Conservation (phyloP, 768 basidiomycete species). For the Pulveroboletus sp. region DNA sequence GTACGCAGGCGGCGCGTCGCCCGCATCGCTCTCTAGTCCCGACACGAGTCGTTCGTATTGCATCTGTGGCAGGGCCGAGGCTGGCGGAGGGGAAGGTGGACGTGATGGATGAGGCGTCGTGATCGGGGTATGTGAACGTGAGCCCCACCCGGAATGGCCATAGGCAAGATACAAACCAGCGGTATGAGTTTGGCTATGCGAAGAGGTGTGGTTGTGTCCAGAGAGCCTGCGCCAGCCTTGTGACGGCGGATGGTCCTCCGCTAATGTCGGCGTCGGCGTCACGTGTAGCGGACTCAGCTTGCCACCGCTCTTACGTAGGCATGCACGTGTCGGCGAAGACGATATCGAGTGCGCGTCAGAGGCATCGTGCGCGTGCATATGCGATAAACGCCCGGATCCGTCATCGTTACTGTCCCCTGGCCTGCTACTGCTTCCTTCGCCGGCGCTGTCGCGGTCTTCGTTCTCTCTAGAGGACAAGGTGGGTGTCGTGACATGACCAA, state of each 20-base stretch:
- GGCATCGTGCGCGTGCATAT: too few relatives aligned
- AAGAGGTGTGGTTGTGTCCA: not conserved
- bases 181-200: not conserved
- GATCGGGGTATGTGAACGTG: not conserved
- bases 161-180: not conserved
- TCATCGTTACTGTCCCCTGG: too few relatives aligned
- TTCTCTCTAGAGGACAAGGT: slow-evolving; percentile 30
- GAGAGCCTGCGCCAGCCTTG: not conserved
- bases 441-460: not conserved
- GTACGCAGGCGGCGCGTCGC: slow-evolving; percentile 75
- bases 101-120: slow-evolving; percentile 9
- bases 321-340: not conserved
- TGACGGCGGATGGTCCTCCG: not conserved
- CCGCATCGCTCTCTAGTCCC: slow-evolving; percentile 78
- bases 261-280: too few relatives aligned
- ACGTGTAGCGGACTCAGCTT: not conserved
- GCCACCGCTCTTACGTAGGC: not conserved
- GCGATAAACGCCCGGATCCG: too few relatives aligned
- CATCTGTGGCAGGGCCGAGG: slow-evolving; percentile 14
- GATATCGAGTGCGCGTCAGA: not conserved
- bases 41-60: slow-evolving; percentile 81
- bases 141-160: not conserved
- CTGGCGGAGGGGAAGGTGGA: slow-evolving; percentile 20
- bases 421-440: too few relatives aligned
- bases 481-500: slow-evolving; percentile 24